Evolutionary conservation across 2,329 filamentous ascomycete species (phyloP).

Genomic region (Neopestalotiopsis sp.): DNA sequence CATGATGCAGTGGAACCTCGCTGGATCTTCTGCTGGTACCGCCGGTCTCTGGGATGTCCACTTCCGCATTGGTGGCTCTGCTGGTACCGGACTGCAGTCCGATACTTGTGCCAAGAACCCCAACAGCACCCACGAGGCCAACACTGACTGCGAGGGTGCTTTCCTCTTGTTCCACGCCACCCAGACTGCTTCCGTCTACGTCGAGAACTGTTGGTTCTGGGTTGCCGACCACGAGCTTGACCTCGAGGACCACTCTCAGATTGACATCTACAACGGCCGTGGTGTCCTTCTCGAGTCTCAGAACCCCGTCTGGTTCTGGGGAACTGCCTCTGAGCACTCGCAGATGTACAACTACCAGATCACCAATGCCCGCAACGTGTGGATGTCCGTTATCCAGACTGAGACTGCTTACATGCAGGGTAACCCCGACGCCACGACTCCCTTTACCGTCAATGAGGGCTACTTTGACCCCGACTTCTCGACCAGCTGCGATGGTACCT

Average conservation of each 20-base stretch:
- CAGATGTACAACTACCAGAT: constrained; percentile 87
- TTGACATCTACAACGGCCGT: constrained; percentile 87
- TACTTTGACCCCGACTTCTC: constrained; percentile 75
- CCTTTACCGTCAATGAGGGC: constrained; percentile 63
- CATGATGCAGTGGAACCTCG: constrained; percentile 90
- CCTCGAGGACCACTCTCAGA: constrained; percentile 72
- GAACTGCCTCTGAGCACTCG: constrained; percentile 71
- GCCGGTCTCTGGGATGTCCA: constrained; percentile 95
- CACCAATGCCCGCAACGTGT: constrained; percentile 76
- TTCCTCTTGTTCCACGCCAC: constrained; percentile 75
- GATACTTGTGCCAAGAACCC: constrained; percentile 82
- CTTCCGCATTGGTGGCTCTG: constrained; percentile 86
- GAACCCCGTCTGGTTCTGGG: constrained; percentile 82
- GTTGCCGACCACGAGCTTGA: constrained; percentile 91
- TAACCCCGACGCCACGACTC: constrained; percentile 75
- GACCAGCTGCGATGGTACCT: constrained; percentile 53
- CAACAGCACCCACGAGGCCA: constrained; percentile 62
- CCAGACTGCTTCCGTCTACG: constrained; percentile 69
- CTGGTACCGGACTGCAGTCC: constrained; percentile 82
- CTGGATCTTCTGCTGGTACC: constrained; percentile 68
- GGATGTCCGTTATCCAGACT: constrained; percentile 83
- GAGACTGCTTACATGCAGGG: constrained; percentile 91
- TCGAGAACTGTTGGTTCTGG: constrained; percentile 93
- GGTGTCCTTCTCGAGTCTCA: constrained; percentile 81
- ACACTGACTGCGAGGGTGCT: constrained; percentile 73